Conservation (phyloP, 352 stramenopile genomes). For the Pythium volutum region DNA sequence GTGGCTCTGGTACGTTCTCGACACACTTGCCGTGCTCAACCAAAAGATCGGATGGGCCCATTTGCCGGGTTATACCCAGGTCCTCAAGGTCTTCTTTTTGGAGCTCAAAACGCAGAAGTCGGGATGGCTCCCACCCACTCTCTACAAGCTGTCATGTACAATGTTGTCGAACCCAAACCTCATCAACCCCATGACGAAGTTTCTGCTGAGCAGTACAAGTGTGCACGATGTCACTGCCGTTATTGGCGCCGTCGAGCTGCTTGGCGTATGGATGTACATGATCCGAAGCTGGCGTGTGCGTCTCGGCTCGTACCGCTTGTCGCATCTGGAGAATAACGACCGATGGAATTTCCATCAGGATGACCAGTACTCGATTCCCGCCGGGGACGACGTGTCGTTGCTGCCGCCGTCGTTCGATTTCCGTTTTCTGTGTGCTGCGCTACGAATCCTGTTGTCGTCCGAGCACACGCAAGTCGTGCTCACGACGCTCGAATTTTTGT, state of each 20-base stretch:
- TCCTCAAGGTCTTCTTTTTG: slow-evolving; percentile 88
- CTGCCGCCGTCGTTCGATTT: slow-evolving; percentile 87
- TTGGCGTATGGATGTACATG: slow-evolving; percentile 91
- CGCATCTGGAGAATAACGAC: slow-evolving; percentile 88
- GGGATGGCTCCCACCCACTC: slow-evolving; percentile 75
- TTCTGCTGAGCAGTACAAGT: slow-evolving; percentile 81
- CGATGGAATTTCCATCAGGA: slow-evolving; percentile 90
- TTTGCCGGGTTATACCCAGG: slow-evolving; percentile 81
- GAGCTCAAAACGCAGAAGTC: slow-evolving; percentile 89
- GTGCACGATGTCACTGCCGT: slow-evolving; percentile 87
- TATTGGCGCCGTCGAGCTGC: slow-evolving; percentile 81
- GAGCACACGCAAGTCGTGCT: slow-evolving; percentile 87
- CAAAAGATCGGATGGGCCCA: slow-evolving; percentile 88
- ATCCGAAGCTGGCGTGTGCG: slow-evolving; percentile 89
- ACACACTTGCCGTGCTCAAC: slow-evolving; percentile 86
- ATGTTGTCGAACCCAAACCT: slow-evolving; percentile 86
- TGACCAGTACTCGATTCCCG: slow-evolving; percentile 86
- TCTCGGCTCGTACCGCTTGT: slow-evolving; percentile 81
- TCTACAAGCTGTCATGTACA: slow-evolving; percentile 89
- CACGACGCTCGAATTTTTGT: slow-evolving; percentile 85
- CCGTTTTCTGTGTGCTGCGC: slow-evolving; percentile 73
- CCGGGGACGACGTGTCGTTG: slow-evolving; percentile 81
- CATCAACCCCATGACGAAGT: slow-evolving; percentile 91
- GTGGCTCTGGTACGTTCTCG: slow-evolving; percentile 88
- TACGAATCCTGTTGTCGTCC: slow-evolving; percentile 78